Conservation (phyloP, 1,284 basidiomycete genomes). For the Rhizoctonia solani region DNA sequence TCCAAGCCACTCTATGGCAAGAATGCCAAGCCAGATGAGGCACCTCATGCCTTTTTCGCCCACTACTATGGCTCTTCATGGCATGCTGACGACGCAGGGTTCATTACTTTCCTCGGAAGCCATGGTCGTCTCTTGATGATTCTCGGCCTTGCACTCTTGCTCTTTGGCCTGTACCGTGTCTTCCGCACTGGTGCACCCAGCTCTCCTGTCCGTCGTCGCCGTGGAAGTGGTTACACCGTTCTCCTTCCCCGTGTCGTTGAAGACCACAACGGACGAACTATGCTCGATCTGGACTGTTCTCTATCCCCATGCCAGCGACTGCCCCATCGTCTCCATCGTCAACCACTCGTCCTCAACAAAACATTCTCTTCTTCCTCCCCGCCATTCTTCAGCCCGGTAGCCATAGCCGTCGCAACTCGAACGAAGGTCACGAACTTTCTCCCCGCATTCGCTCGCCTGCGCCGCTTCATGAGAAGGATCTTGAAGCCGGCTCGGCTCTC, state of each 20-base stretch:
- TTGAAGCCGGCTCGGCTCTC: constrained; percentile 15
- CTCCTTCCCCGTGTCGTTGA: constrained; percentile 70
- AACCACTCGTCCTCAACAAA: constrained; percentile 50
- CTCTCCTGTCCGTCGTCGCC: constrained; percentile 49
- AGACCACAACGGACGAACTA: constrained; percentile 65
- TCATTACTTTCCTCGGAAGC: constrained; percentile 84
- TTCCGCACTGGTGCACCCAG: constrained; percentile 45
- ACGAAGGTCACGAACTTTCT: not conserved
- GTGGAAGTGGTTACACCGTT: constrained; percentile 72
- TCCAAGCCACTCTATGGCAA: constrained; percentile 96
- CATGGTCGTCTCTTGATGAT: constrained; percentile 89
- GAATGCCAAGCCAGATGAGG: constrained; percentile 83
- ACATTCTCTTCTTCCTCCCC: constrained; percentile 78
- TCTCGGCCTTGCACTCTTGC: constrained; percentile 71
- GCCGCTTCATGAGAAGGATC: constrained; percentile 17
- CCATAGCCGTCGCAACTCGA: constrained; percentile 25
- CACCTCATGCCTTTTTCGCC: constrained; percentile 90
- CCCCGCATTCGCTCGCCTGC: constrained; percentile 14
- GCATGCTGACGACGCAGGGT: constrained; percentile 93
- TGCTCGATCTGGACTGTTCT: constrained; percentile 68
- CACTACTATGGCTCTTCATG: constrained; percentile 98
- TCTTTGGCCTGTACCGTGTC: constrained; percentile 69
- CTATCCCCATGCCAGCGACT: constrained; percentile 56
- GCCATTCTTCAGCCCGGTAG: constrained; percentile 58
- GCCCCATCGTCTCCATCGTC: constrained; percentile 62